Conservation (phyloP, 2,329 filamentous ascomycete genomes). For the Ascosphaera apis region DNA sequence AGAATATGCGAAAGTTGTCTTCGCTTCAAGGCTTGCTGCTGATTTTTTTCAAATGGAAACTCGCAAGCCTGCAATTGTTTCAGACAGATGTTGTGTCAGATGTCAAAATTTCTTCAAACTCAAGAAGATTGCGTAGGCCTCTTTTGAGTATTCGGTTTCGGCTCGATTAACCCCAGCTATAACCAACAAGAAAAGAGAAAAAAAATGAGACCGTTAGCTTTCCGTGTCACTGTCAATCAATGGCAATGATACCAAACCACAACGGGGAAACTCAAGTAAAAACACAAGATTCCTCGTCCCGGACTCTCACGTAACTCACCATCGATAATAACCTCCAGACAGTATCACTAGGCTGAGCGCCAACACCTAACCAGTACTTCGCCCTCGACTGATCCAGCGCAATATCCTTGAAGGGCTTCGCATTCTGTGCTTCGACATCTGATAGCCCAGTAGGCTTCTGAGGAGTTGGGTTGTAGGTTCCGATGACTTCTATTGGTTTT, state of each 20-base stretch:
- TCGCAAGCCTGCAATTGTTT: no score
- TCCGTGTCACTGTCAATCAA: no score
- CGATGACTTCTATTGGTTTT: slow-evolving; percentile 81
- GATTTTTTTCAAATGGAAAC: no score
- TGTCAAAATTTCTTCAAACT: no score
- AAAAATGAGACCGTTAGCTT: not conserved
- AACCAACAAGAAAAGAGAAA: not conserved
- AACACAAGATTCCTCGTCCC: no score
- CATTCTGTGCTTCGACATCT: slow-evolving; percentile 25
- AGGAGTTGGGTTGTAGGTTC: slow-evolving; percentile 37
- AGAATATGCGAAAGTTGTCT: no score
- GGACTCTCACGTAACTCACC: slow-evolving; percentile 63
- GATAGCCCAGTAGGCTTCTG: slow-evolving; percentile 26
- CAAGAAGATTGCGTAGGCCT: no score
- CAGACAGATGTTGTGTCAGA: no score
- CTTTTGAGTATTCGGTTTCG: slow-evolving; percentile 6
- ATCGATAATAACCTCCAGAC: slow-evolving; percentile 53
- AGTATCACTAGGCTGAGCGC: slow-evolving; percentile 78
- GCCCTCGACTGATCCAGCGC: slow-evolving; percentile 60
- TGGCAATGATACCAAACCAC: no score
- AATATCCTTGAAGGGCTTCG: slow-evolving; percentile 70
- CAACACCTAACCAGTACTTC: slow-evolving; percentile 91
- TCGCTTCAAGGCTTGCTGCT: no score
- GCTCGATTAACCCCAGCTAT: slow-evolving; percentile 15
- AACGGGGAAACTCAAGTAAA: no score